A percentile compares a stretch with the other conserved stretches of the same genome.
These are phyloP conservation scores for Pythium apleroticum DNA, from an alignment of 352 stramenopile species.

Conservation along the genomic window DNA sequence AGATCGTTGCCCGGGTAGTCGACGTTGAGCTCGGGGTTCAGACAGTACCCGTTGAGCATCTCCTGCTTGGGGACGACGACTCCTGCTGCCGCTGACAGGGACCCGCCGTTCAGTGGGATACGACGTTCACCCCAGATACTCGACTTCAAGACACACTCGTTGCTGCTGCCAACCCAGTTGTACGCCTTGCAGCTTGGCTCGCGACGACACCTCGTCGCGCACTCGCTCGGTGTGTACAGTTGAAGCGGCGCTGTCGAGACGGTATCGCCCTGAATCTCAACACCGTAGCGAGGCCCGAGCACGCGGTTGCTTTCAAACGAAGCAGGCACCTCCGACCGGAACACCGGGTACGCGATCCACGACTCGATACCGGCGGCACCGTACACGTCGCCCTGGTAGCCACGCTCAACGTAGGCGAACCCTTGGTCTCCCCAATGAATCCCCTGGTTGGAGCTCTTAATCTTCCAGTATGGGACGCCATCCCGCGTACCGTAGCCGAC, in stretches of 20 bases:
- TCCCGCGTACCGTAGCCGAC: constrained; percentile 35
- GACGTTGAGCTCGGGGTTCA: constrained; percentile 11
- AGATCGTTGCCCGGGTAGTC: constrained; percentile 18
- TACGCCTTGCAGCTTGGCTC: constrained; percentile 17
- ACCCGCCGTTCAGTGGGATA: not conserved
- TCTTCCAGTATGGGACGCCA: constrained; percentile 31
- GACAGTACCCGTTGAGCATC: constrained; percentile 1
- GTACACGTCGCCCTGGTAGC: constrained; percentile 12
- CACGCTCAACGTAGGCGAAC: constrained; percentile 35
- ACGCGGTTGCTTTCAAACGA: not conserved
- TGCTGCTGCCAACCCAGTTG: not conserved
- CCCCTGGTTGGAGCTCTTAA: constrained; percentile 43
- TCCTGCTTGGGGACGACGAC: constrained; percentile 4
- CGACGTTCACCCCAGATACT: constrained; percentile 10
- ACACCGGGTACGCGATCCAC: constrained; percentile 21
- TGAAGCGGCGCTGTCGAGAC: not conserved
- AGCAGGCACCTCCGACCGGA: not conserved
- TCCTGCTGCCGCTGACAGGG: constrained; percentile 5
- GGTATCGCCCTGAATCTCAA: constrained; percentile 12
- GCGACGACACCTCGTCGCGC: constrained; percentile 12
- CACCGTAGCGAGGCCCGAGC: not conserved
- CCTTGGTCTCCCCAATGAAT: constrained; percentile 34
- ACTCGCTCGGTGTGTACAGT: constrained; percentile 7
- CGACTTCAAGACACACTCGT: constrained; percentile 20
- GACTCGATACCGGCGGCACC: constrained; percentile 16